Conservation (phyloP, 768 basidiomycete species). For the Daedaleopsis sinensis region DNA sequence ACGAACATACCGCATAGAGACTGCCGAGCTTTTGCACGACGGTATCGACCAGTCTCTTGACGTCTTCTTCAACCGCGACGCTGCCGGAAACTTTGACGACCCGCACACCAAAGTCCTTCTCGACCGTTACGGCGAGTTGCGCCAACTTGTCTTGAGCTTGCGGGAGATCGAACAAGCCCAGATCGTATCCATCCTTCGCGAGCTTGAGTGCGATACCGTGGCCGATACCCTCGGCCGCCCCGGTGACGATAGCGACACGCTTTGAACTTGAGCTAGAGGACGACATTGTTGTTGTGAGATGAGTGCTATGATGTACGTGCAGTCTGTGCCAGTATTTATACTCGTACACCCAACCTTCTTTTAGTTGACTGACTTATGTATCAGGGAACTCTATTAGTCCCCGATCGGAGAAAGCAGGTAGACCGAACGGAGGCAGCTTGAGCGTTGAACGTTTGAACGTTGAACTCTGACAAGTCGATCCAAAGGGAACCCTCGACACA, state of each 20-base stretch:
- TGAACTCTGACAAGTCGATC: no score
- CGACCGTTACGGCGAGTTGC: slow-evolving; percentile 14
- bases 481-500: no score
- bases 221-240: slow-evolving; percentile 32
- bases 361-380: no score
- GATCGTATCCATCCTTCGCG: slow-evolving; percentile 29
- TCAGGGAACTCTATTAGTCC: no score
- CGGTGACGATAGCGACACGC: slow-evolving; percentile 30
- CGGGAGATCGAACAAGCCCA: slow-evolving; percentile 24
- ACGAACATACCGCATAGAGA: slow-evolving; percentile 48
- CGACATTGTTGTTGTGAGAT: background rate
- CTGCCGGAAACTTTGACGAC: slow-evolving; percentile 38
- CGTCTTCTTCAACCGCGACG: slow-evolving; percentile 44
- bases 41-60: slow-evolving; percentile 41
- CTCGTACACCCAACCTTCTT: no score
- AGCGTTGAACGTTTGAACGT: no score
- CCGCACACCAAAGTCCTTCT: slow-evolving; percentile 22
- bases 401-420: no score
- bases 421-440: no score
- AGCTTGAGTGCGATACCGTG: slow-evolving; percentile 29
- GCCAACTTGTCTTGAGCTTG: slow-evolving; percentile 13
- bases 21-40: slow-evolving; percentile 41
- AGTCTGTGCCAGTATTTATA: no score
- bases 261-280: background rate
- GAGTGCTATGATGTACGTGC: no score